Percentiles rank a stretch among this genome's conserved stretches.
These are phyloP conservation scores for Apiospora phragmitis DNA, from an alignment of 2,329 filamentous ascomycete genomes.

Conservation along the genomic window DNA sequence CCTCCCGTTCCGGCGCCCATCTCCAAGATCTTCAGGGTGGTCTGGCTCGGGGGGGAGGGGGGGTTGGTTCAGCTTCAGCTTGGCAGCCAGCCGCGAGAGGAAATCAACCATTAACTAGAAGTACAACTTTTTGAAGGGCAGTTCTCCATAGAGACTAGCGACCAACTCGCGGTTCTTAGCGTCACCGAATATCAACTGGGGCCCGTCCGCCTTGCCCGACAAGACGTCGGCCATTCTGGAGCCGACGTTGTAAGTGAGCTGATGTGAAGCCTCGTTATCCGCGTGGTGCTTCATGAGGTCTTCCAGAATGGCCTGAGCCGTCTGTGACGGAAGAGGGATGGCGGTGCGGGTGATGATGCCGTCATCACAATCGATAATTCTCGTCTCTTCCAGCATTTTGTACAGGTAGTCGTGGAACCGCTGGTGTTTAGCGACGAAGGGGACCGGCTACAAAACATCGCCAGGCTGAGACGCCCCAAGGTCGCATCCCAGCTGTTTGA, in stretches of 20 bases:
- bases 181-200: slow-evolving; percentile 36
- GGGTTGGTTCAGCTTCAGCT: neutral
- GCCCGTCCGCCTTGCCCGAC: slow-evolving; percentile 32
- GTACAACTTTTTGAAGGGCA: slow-evolving; percentile 30
- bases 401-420: slow-evolving; percentile 36
- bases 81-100: slow-evolving; percentile 19
- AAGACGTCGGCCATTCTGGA: slow-evolving; percentile 25
- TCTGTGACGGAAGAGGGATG: slow-evolving; percentile 20
- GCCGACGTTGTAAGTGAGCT: slow-evolving; percentile 21
- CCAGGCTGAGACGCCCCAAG: too few relatives aligned
- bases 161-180: slow-evolving; percentile 32
- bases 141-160: slow-evolving; percentile 33
- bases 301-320: slow-evolving; percentile 18
- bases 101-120: slow-evolving; percentile 32
- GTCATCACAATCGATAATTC: slow-evolving; percentile 27
- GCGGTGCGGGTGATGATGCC: slow-evolving; percentile 30
- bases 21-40: slow-evolving; percentile 32
- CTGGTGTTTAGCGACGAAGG: slow-evolving; percentile 28
- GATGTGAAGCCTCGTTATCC: slow-evolving; percentile 23
- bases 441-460: slow-evolving; percentile 19
- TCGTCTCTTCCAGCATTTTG: slow-evolving; percentile 33
- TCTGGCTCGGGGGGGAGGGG: neutral
- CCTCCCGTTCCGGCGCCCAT: slow-evolving; percentile 35
- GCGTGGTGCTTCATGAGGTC: slow-evolving; percentile 23
- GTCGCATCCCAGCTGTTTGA: slow-evolving; percentile 33